A percentile compares a stretch with the other conserved stretches of the same genome.
Evolutionary conservation across 169 alveolate genomes (phyloP).

Genomic region (Plasmodium knowlesi): DNA sequence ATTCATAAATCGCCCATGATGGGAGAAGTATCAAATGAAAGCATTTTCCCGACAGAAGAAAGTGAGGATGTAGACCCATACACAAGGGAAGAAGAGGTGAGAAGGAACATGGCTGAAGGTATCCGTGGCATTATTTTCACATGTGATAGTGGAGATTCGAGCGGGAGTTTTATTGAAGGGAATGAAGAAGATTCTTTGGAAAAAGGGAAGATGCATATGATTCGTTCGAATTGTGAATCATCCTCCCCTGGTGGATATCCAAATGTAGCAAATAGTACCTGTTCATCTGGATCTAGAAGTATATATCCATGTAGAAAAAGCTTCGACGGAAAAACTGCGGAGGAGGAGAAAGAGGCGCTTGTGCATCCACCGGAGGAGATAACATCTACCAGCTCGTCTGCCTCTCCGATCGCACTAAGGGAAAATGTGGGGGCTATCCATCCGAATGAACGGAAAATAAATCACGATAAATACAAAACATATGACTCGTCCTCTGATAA

Average conservation of each 20-base stretch:
- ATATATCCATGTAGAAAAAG: neutral
- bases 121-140: neutral
- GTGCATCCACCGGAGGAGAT: neutral
- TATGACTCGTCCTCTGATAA: slow-evolving; percentile 4
- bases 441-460: neutral
- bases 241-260: neutral
- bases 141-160: neutral
- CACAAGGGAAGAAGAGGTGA: neutral
- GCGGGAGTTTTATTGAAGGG: neutral
- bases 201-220: neutral
- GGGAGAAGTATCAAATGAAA: neutral
- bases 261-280: neutral
- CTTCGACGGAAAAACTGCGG: neutral
- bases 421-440: neutral
- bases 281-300: neutral
- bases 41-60: neutral
- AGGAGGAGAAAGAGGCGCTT: neutral
- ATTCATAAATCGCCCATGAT: neutral
- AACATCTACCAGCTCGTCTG: neutral
- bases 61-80: neutral
- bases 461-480: neutral
- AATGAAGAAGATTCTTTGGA: neutral
- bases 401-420: neutral
- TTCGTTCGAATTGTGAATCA: neutral
- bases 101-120: neutral